A percentile compares a stretch with the other conserved stretches of the same genome.
These are phyloP conservation scores for Alternaria sp. DNA, from an alignment of 2,329 filamentous ascomycete species.

Conservation along the genomic window DNA sequence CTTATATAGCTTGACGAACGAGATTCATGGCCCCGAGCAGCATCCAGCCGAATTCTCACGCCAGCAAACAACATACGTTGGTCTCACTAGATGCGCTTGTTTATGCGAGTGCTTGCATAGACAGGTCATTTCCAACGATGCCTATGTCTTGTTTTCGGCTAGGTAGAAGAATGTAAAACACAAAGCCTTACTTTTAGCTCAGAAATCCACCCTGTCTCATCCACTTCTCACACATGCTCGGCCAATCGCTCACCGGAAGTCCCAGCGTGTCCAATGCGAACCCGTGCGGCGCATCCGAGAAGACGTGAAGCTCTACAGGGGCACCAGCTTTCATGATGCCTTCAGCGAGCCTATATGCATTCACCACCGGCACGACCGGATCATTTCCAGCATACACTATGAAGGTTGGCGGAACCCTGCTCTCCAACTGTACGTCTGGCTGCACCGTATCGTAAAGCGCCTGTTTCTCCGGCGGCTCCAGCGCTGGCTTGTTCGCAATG, in stretches of 20 bases:
- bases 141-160: neutral
- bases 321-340: conserved; percentile 11
- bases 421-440: conserved; percentile 22
- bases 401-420: conserved; percentile 15
- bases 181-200: neutral
- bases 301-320: conserved; percentile 25
- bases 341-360: conserved; percentile 26
- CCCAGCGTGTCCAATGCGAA: conserved; percentile 24
- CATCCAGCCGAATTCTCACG: no score
- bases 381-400: conserved; percentile 29
- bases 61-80: no score
- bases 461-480: conserved; percentile 24
- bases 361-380: conserved; percentile 21
- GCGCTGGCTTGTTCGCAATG: conserved; percentile 17
- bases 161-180: no score
- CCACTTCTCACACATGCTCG: conserved; percentile 23
- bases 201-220: conserved; percentile 17
- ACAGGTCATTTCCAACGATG: neutral
- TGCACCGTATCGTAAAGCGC: conserved; percentile 24
- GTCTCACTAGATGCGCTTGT: no score
- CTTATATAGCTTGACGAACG: no score
- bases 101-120: neutral
- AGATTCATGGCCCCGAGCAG: no score
- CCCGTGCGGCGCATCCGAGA: conserved; percentile 27
- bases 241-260: conserved; percentile 21